Conservation (phyloP, 345 rosid genomes). For the Barbarea vulgaris region DNA sequence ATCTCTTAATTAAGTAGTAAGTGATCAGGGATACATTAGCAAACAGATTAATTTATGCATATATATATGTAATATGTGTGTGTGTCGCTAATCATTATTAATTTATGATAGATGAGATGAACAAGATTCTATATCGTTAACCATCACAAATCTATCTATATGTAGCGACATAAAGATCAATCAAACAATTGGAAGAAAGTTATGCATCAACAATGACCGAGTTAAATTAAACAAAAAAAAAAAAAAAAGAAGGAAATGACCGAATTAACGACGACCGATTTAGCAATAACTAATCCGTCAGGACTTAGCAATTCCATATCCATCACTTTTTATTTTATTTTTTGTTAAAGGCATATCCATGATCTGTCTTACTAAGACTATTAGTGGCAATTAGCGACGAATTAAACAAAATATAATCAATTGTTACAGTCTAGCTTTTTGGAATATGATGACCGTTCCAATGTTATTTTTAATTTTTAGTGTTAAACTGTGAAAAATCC, state of each 20-base stretch:
- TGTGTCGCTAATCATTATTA: not conserved
- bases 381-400: not conserved
- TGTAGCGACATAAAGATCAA: not conserved
- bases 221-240: too few species aligned
- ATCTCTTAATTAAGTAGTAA: too few species aligned
- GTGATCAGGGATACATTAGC: not conserved
- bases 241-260: too few species aligned
- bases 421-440: not conserved
- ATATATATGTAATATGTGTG: too few species aligned
- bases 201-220: not conserved
- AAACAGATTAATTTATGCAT: not conserved
- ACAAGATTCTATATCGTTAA: not conserved
- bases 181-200: not conserved
- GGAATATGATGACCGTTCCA: not conserved
- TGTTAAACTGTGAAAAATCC: too few species aligned
- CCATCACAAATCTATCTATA: not conserved
- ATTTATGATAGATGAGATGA: not conserved
- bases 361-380: not conserved
- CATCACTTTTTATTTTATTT: not conserved
- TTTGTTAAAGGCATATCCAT: not conserved
- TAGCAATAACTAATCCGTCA: not conserved
- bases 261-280: not conserved
- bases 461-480: too few species aligned
- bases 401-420: not conserved
- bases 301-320: not conserved